Conservation (phyloP, 2,329 filamentous ascomycete genomes). For the Ophiosphaerella korrae region DNA sequence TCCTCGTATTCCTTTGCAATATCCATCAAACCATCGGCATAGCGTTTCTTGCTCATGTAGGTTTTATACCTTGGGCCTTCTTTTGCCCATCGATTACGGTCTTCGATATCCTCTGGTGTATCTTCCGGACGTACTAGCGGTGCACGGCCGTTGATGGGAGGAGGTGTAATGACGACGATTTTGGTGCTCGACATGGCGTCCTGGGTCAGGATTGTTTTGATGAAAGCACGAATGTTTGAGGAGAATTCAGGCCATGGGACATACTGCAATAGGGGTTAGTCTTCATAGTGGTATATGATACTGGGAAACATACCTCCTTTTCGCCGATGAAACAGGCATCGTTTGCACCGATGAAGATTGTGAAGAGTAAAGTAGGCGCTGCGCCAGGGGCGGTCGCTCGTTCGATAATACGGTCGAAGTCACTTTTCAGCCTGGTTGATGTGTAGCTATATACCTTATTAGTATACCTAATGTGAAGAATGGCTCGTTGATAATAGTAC, state of each 20-base stretch:
- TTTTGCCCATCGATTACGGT: conserved; percentile 12
- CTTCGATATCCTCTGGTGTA: conserved; percentile 6
- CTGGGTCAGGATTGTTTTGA: conserved; percentile 41
- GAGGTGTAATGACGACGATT: conserved; percentile 46
- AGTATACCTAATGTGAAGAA: neutral
- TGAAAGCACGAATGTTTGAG: conserved; percentile 42
- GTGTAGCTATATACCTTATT: conserved; percentile 28
- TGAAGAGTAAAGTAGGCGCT: conserved; percentile 44
- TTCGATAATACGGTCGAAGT: conserved; percentile 33
- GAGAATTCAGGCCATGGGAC: conserved; percentile 43
- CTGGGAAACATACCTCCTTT: neutral
- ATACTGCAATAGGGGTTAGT: conserved; percentile 8
- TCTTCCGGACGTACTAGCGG: neutral
- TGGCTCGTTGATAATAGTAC: conserved; percentile 9
- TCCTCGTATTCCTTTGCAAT: conserved; percentile 43
- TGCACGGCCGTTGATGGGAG: conserved; percentile 40
- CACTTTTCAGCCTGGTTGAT: conserved; percentile 23
- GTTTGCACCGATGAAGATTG: conserved; percentile 49
- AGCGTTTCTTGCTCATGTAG: conserved; percentile 47
- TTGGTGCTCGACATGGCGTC: conserved; percentile 39
- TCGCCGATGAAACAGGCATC: conserved; percentile 41
- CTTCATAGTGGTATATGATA: no score
- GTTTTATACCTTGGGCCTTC: conserved; percentile 34
- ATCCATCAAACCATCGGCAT: conserved; percentile 45
- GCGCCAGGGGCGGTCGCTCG: conserved; percentile 22